Evolutionary conservation across 345 rosid species (phyloP), one percentile per base, ranked within the genome.

Genomic region (Turritis glabra): DNA sequence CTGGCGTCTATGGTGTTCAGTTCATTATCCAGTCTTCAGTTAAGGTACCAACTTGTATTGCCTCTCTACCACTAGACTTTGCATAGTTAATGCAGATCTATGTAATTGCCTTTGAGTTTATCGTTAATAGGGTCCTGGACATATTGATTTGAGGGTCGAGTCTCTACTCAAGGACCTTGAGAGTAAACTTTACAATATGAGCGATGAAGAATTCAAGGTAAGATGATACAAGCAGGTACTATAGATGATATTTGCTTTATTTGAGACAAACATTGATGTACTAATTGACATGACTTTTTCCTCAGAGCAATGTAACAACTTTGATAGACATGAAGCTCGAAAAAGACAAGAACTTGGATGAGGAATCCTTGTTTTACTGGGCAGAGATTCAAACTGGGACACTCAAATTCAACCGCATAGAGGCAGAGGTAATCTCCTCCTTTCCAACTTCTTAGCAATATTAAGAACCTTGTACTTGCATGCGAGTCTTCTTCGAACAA

Each of bases 311-410:
- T 50, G 95, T 85, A 57, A 81, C 84, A 80, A 83, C 91, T 51
- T 81, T 91, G 84, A 89, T 93, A 46, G 96, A 93, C 56, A 81
- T 83, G 94, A 93, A 91, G 81, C 96, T 93, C 9, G 98, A 93
- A 76, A 93, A 89, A 78, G 89, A 84, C 84, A 93, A 93, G 81
- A 91, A 93, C 80, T 79, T 89, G 67, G 47, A 77, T 18, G 98
- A 93, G 75, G 98, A 93, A 85, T 87, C 89, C 32, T 26, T 66
- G 74, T 91, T 87, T 79, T 87, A 79, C 85, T 93, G 94, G 91
- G 62, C 35, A 46, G 95, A 89, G 79, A 87, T 91, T 54, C 73
- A 64, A 22, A 67, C 67, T n/a, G 93, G 97, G 8, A 88, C 91
- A 53, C 81, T 89, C 77, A 93, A 84, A 61, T 93, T 93, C 71